Evolutionary conservation across 2,329 filamentous ascomycete species (phyloP).

Genomic region (Penicillium digitatum): DNA sequence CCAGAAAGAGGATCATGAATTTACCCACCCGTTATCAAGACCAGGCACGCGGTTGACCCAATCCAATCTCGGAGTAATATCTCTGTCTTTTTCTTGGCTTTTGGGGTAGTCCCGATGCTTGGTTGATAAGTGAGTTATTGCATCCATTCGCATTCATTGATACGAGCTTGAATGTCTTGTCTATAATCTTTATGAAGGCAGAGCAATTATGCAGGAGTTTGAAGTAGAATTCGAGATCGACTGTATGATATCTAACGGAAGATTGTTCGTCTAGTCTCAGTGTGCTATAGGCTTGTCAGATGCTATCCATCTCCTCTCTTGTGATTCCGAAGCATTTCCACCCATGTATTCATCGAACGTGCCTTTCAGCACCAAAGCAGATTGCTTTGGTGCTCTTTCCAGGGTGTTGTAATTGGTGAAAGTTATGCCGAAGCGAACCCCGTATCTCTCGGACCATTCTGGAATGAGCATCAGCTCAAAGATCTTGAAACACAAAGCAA

Average conservation of each 20-base stretch:
- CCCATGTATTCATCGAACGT: constrained; percentile 16
- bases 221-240: not conserved
- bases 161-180: not conserved
- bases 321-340: not conserved
- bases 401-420: constrained; percentile 28
- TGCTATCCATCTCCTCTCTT: not conserved
- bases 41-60: constrained; percentile 42
- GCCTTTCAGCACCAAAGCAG: constrained; percentile 20
- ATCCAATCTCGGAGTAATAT: constrained; percentile 35
- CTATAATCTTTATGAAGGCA: not conserved
- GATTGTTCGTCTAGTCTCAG: not conserved
- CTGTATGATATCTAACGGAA: not conserved
- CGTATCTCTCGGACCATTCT: constrained; percentile 31
- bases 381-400: constrained; percentile 27
- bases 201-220: not conserved
- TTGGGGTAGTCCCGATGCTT: not conserved
- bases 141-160: not conserved
- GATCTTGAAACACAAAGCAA: not conserved
- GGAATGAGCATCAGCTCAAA: not conserved
- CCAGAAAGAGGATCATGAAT: not conserved
- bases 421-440: constrained; percentile 26
- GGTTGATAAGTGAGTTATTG: not conserved
- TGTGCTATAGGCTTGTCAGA: not conserved
- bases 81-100: not conserved
- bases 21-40: constrained; percentile 40